Evolutionary conservation across 1,284 basidiomycete species (phyloP).

Genomic region (Naganishia cerealis): DNA sequence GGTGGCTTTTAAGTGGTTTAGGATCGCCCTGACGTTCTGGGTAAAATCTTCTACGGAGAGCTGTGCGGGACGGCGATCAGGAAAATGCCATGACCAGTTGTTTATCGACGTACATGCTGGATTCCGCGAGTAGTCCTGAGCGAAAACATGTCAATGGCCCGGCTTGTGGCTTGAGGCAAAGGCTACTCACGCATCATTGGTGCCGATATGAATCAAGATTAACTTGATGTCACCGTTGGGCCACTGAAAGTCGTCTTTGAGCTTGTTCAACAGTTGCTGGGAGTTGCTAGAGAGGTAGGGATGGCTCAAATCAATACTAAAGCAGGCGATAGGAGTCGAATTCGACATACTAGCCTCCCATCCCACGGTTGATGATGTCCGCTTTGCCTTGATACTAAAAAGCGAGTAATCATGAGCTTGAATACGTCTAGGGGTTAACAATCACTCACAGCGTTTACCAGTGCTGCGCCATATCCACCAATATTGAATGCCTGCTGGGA

Average conservation of each 20-base stretch:
- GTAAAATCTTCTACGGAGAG: conserved; percentile 23
- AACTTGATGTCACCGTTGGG: conserved; percentile 18
- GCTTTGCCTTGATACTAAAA: conserved; percentile 29
- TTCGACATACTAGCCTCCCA: conserved; percentile 26
- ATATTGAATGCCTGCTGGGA: conserved; percentile 29
- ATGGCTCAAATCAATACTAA: neutral
- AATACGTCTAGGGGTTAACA: neutral
- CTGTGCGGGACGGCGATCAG: conserved; percentile 2
- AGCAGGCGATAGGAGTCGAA: neutral
- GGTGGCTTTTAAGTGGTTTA: conserved; percentile 12
- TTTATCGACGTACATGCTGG: conserved; percentile 4
- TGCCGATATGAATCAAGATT: conserved; percentile 23
- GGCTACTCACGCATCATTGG: conserved; percentile 30
- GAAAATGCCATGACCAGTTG: neutral
- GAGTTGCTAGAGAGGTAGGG: conserved; percentile 25
- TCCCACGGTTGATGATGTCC: conserved; percentile 29
- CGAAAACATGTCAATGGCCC: neutral
- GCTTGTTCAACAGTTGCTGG: conserved; percentile 18
- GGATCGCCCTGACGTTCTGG: conserved; percentile 17
- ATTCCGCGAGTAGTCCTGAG: conserved; percentile 6
- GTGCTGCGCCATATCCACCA: conserved; percentile 22
- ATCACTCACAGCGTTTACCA: conserved; percentile 15
- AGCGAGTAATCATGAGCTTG: neutral
- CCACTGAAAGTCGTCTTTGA: conserved; percentile 23
- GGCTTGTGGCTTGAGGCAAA: neutral